These are phyloP conservation scores for Erodium trifolium DNA, from an alignment of 441 rosid species.

Conservation along the genomic window DNA sequence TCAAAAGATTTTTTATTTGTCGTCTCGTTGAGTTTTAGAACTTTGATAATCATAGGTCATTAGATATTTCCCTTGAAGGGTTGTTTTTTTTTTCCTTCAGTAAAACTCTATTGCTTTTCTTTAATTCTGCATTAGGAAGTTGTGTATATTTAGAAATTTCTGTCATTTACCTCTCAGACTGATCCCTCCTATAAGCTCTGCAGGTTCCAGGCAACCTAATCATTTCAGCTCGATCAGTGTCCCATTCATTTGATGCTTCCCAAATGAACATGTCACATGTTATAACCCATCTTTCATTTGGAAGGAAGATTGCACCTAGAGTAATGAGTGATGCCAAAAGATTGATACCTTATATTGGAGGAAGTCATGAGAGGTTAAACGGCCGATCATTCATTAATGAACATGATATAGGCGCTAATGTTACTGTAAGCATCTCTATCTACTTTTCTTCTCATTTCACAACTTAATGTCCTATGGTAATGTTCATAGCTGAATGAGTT, in stretches of 20 bases:
- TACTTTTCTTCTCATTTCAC: slow-evolving; percentile 5
- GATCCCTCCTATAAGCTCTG: slow-evolving; percentile 17
- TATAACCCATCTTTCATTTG: slow-evolving; percentile 79
- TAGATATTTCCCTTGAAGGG: neutral
- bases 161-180: neutral
- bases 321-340: slow-evolving; percentile 54
- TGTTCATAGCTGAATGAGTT: neutral
- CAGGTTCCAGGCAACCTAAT: slow-evolving; percentile 97
- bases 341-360: slow-evolving; percentile 70
- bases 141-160: neutral
- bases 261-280: slow-evolving; percentile 95
- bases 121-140: slow-evolving; percentile 3
- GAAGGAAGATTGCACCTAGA: slow-evolving; percentile 49
- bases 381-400: slow-evolving; percentile 74
- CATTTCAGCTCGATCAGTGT: slow-evolving; percentile 71
- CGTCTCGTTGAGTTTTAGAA: too few relatives aligned
- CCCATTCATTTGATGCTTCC: slow-evolving; percentile 90
- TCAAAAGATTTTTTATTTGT: too few relatives aligned
- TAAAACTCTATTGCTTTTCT: neutral
- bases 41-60: slow-evolving; percentile 3
- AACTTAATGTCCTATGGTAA: slow-evolving; percentile 12
- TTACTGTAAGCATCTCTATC: slow-evolving; percentile 61
- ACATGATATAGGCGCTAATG: slow-evolving; percentile 73
- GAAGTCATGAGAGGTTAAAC: slow-evolving; percentile 74
- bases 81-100: neutral